These are phyloP conservation scores for Phyllostachys edulis DNA, from an alignment of 176 grass and related monocot species.

Conservation along the genomic window DNA sequence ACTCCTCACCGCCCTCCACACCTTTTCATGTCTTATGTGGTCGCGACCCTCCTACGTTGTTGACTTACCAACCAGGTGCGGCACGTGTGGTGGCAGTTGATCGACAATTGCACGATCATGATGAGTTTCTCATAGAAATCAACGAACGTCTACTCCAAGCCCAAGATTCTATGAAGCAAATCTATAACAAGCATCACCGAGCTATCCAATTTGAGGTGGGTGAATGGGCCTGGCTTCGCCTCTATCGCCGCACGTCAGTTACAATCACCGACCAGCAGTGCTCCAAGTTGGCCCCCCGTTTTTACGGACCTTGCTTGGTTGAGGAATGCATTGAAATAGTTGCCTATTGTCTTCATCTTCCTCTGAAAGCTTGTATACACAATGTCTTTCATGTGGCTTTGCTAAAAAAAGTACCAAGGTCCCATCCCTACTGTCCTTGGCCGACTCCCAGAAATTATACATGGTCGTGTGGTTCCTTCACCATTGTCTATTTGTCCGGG, in stretches of 20 bases:
- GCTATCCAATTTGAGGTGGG: neutral
- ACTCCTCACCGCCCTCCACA: no score
- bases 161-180: neutral
- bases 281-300: neutral
- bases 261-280: neutral
- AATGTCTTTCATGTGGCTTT: neutral
- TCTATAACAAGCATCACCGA: neutral
- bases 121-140: neutral
- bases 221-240: neutral
- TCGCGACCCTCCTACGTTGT: no score
- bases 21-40: no score
- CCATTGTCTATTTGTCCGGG: no score
- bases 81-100: neutral
- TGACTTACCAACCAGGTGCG: no score
- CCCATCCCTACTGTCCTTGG: neutral
- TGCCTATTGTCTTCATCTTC: neutral
- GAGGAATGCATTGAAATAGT: neutral
- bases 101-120: fast-evolving
- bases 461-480: neutral
- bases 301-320: neutral
- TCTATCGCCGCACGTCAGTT: no score
- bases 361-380: neutral
- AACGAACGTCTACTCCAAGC: neutral
- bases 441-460: fast-evolving
- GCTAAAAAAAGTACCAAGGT: neutral